A percentile compares a stretch with the other conserved stretches of the same genome.
Conservation (phyloP, 768 basidiomycete genomes). For the Strobilomyces dryophilus region DNA sequence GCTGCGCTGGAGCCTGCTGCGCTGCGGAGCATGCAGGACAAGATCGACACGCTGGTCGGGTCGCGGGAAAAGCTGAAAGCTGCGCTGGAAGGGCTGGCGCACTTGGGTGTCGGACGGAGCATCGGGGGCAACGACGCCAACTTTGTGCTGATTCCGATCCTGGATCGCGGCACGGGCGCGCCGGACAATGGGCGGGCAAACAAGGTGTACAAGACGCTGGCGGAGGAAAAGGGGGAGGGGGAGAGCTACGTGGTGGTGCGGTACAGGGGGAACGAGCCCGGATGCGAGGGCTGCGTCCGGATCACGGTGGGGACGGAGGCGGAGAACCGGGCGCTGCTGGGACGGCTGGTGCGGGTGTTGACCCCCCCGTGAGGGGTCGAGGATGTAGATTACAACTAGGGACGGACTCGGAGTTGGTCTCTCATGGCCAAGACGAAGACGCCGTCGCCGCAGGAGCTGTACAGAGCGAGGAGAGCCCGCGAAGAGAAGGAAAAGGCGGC, state of each 20-base stretch:
- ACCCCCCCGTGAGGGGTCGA: slow-evolving; percentile 7
- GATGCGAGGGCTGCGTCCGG: slow-evolving; percentile 83
- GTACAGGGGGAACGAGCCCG: slow-evolving; percentile 80
- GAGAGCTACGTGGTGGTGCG: slow-evolving; percentile 84
- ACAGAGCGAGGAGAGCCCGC: slow-evolving; percentile 50
- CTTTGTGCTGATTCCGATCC: slow-evolving; percentile 79
- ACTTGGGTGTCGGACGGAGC: slow-evolving; percentile 56
- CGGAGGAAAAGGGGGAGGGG: slow-evolving; percentile 80
- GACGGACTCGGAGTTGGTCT: not conserved
- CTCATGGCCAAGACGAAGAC: slow-evolving; percentile 50
- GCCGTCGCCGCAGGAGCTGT: slow-evolving; percentile 59
- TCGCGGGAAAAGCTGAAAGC: slow-evolving; percentile 56
- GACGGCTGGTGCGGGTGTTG: slow-evolving; percentile 50
- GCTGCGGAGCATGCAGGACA: slow-evolving; percentile 58
- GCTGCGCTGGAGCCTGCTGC: slow-evolving; percentile 70
- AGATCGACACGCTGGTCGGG: slow-evolving; percentile 52
- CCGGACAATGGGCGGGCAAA: slow-evolving; percentile 61
- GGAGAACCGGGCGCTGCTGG: slow-evolving; percentile 65
- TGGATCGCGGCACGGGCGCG: slow-evolving; percentile 36
- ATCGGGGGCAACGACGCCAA: slow-evolving; percentile 89
- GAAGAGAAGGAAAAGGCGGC: slow-evolving; percentile 62
- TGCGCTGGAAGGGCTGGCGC: slow-evolving; percentile 42
- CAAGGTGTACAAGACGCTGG: slow-evolving; percentile 72
- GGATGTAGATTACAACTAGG: not conserved
- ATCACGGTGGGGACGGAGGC: slow-evolving; percentile 84